Conservation (phyloP, 1,284 basidiomycete species). For the Ganoderma meredithae region DNA sequence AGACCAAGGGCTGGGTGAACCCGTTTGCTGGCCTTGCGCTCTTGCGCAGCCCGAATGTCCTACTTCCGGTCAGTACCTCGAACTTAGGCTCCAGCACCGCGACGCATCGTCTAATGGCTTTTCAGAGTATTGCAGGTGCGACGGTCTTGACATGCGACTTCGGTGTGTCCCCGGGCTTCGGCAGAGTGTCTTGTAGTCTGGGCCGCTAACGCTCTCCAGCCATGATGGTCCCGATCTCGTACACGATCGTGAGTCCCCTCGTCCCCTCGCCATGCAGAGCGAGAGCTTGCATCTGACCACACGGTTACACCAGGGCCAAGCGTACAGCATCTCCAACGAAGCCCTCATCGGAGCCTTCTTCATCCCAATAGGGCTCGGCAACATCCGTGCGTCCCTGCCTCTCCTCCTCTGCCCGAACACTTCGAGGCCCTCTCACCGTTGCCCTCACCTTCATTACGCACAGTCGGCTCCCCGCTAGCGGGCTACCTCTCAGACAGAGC, state of each 20-base stretch:
- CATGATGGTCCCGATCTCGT: conserved; percentile 49
- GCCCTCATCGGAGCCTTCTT: conserved; percentile 68
- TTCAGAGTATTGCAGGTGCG: conserved; percentile 50
- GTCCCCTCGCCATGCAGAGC: background rate
- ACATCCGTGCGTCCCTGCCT: conserved; percentile 52
- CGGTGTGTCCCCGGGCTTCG: conserved; percentile 40
- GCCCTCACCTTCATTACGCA: too few species aligned
- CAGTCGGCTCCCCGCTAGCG: conserved; percentile 60
- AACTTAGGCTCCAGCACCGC: too few species aligned
- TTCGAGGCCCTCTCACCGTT: too few species aligned
- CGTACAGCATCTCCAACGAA: conserved; percentile 66
- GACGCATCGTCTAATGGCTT: too few species aligned
- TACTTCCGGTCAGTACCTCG: conserved; percentile 61
- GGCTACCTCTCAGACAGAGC: conserved; percentile 61
- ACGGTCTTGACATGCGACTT: conserved; percentile 52
- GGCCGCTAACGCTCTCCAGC: conserved; percentile 36
- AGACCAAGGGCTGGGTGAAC: conserved; percentile 56
- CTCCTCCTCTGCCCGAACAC: too few species aligned
- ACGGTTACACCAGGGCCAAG: conserved; percentile 49
- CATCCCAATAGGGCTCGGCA: conserved; percentile 66
- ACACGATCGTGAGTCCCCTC: conserved; percentile 45
- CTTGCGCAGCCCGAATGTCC: conserved; percentile 65
- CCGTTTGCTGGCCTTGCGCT: conserved; percentile 62
- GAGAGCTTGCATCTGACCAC: background rate
- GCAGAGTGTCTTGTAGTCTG: background rate